phyloP scores from a whole-genome alignment of 176 grass and related monocot genomes.

The Bonia amplexicaulis region DNA sequence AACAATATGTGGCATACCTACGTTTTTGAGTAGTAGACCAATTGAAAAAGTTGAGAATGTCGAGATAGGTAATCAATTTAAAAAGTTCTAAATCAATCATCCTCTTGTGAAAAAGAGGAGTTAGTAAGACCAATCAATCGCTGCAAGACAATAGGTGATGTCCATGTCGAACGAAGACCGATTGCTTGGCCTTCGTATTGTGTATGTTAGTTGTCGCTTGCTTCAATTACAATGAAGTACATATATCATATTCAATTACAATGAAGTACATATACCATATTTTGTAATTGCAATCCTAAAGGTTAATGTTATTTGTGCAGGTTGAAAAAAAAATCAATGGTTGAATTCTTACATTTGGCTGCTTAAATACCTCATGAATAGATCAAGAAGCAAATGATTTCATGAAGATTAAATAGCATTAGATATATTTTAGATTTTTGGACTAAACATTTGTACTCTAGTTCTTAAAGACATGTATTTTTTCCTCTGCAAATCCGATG shows the following conservation, averaged over 20 bases:
- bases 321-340: not conserved
- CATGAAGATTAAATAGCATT: not conserved
- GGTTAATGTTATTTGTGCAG: not conserved
- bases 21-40: no score
- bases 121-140: no score
- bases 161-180: no score
- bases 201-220: not conserved
- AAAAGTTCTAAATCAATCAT: no score
- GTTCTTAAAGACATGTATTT: no score
- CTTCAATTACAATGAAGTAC: not conserved
- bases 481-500: not conserved
- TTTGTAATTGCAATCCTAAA: not conserved
- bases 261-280: no score
- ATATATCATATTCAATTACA: no score
- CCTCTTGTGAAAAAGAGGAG: no score
- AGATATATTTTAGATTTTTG: not conserved
- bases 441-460: not conserved
- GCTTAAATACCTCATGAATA: not conserved
- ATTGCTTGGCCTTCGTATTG: not conserved
- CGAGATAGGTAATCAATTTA: no score
- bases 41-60: no score
- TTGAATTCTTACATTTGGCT: not conserved
- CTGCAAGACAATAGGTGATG: no score
- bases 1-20: no score
- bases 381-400: not conserved